Evolutionary conservation across 345 rosid genomes (phyloP).

Genomic region (Kandelia obovata): DNA sequence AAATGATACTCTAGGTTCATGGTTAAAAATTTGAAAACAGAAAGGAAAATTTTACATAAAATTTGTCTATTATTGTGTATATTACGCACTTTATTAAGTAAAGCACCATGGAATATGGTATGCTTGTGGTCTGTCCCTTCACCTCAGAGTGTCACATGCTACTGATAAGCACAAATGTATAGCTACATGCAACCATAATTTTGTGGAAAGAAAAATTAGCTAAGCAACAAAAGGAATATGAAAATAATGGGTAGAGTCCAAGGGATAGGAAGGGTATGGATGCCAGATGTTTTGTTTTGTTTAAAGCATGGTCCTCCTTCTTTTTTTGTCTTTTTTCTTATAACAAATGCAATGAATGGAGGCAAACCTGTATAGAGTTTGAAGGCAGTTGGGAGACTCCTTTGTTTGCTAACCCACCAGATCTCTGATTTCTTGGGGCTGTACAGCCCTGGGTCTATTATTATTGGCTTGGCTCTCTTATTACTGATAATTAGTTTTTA

Average conservation of each 20-base stretch:
- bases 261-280: not conserved
- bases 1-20: not conserved
- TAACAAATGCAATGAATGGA: not conserved
- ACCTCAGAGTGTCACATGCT: slow-evolving; percentile 25
- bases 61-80: too few species aligned
- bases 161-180: not conserved
- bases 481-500: slow-evolving; percentile 39
- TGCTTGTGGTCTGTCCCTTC: slow-evolving; percentile 10
- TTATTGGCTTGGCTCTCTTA: slow-evolving; percentile 78
- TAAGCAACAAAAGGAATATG: not conserved
- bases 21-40: not conserved
- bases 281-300: not conserved
- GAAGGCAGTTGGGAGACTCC: slow-evolving; percentile 86
- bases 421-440: slow-evolving; percentile 75
- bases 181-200: not conserved
- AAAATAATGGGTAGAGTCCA: not conserved
- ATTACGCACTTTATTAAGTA: too few species aligned
- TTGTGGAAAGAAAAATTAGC: not conserved
- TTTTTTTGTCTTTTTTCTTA: not conserved
- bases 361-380: slow-evolving; percentile 79
- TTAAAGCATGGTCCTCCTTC: not conserved
- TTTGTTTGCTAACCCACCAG: slow-evolving; percentile 71
- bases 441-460: slow-evolving; percentile 84
- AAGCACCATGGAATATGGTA: not conserved
- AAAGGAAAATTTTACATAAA: not conserved